Evolutionary conservation across 2,329 filamentous ascomycete species (phyloP).

Genomic region (Zelopaecilomyces penicillatus): DNA sequence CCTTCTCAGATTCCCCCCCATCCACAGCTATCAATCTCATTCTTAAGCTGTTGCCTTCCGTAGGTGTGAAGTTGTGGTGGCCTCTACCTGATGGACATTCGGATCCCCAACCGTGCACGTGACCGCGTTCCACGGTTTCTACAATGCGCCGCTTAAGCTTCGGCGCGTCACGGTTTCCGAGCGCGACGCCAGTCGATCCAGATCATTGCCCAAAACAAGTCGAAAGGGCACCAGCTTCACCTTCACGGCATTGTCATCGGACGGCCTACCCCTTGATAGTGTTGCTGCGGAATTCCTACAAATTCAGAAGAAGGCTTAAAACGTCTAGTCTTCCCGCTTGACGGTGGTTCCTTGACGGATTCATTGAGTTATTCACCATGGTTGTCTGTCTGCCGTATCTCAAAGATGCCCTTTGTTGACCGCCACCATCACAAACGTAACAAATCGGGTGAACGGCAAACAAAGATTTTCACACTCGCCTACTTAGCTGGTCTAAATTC

Average conservation of each 20-base stretch:
- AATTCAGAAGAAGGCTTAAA: too few relatives aligned
- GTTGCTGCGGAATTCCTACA: too few relatives aligned
- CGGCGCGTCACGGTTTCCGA: constrained; percentile 22
- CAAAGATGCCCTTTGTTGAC: constrained; percentile 21
- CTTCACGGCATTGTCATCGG: too few relatives aligned
- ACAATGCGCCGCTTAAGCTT: constrained; percentile 26
- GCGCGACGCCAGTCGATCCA: constrained; percentile 6
- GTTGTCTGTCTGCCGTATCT: not conserved
- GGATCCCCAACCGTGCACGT: constrained; percentile 15
- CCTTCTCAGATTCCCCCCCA: too few relatives aligned
- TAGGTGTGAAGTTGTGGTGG: too few relatives aligned
- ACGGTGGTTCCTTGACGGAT: too few relatives aligned
- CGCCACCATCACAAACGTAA: constrained; percentile 6
- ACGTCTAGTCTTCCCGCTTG: too few relatives aligned
- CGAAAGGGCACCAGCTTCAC: too few relatives aligned
- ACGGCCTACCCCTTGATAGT: too few relatives aligned
- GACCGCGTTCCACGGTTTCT: constrained; percentile 15
- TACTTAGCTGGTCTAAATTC: not conserved
- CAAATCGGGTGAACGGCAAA: constrained; percentile 7
- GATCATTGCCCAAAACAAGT: constrained; percentile 17
- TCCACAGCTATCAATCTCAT: too few relatives aligned
- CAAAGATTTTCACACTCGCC: not conserved
- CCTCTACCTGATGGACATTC: not conserved
- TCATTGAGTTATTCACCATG: not conserved
- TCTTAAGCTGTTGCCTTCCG: too few relatives aligned